A percentile compares a stretch with the other conserved stretches of the same genome.
These are phyloP conservation scores for Diaporthe batatas DNA, from an alignment of 2,329 filamentous ascomycete species.

Conservation along the genomic window DNA sequence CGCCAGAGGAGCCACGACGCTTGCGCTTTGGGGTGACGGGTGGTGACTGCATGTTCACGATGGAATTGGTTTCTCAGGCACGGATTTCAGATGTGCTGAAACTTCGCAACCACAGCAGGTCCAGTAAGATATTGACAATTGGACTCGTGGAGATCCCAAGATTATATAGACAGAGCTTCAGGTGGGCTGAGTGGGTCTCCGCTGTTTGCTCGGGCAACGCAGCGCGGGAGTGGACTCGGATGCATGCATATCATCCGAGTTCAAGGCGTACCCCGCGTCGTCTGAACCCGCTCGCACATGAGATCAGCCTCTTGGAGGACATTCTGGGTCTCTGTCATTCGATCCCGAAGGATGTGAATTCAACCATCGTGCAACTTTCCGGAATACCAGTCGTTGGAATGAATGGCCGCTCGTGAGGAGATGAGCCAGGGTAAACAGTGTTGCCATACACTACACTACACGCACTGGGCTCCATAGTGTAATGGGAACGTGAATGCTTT, in stretches of 20 bases:
- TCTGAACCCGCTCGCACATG: not conserved
- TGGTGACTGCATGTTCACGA: constrained; percentile 7
- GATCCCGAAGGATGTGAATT: no score
- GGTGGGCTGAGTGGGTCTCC: not conserved
- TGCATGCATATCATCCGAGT: no score
- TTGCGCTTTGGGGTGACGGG: constrained; percentile 9
- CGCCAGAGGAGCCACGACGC: not conserved
- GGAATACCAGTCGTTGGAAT: no score
- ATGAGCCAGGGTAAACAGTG: no score
- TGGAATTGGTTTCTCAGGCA: not conserved
- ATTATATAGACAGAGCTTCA: not conserved
- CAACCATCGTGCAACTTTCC: no score
- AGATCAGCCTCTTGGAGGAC: not conserved
- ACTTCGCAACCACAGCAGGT: not conserved
- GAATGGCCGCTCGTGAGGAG: no score
- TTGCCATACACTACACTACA: no score
- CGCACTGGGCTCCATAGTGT: no score
- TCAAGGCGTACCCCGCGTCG: not conserved
- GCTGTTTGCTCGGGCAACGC: not conserved
- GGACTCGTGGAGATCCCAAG: not conserved
- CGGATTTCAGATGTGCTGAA: not conserved
- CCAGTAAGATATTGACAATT: not conserved
- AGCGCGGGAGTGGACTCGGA: not conserved
- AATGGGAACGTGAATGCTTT: no score
- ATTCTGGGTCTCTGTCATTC: no score